Conservation (phyloP, 768 basidiomycete species). For the Russula emetica region DNA sequence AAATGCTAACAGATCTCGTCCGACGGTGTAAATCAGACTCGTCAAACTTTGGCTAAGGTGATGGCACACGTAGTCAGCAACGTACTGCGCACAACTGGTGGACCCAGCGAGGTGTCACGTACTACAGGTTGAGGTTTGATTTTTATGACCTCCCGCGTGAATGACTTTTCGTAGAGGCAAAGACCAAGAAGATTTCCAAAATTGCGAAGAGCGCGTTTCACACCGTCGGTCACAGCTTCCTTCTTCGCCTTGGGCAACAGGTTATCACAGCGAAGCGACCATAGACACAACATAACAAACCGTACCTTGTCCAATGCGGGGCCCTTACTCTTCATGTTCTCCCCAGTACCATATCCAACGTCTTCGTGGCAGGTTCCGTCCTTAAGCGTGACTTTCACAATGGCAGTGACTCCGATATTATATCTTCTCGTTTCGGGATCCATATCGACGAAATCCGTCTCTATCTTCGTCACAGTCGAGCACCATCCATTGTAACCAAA, state of each 20-base stretch:
- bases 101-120: conserved; percentile 33
- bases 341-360: conserved; percentile 82
- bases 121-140: conserved; percentile 76
- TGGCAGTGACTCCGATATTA: conserved; percentile 74
- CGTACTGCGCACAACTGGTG: neutral
- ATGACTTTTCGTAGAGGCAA: conserved; percentile 94
- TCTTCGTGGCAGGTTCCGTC: conserved; percentile 94
- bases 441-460: conserved; percentile 75
- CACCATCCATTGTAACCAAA: conserved; percentile 99
- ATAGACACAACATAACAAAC: conserved; percentile 32
- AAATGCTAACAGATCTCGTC: conserved; percentile 40
- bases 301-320: conserved; percentile 85
- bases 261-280: neutral
- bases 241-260: conserved; percentile 77
- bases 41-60: conserved; percentile 59
- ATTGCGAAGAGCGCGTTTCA: conserved; percentile 85
- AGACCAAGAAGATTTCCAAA: conserved; percentile 96
- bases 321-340: conserved; percentile 83
- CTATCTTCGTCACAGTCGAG: conserved; percentile 67
- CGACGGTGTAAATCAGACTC: conserved; percentile 61
- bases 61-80: neutral
- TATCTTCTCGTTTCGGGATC: conserved; percentile 62
- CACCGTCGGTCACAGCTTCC: conserved; percentile 91
- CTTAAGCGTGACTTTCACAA: conserved; percentile 79
- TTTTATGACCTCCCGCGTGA: conserved; percentile 78